Percentiles rank a stretch among this genome's conserved stretches.
Evolutionary conservation across 2,329 filamentous ascomycete species (phyloP).

Genomic region (Laburnicola sp.): DNA sequence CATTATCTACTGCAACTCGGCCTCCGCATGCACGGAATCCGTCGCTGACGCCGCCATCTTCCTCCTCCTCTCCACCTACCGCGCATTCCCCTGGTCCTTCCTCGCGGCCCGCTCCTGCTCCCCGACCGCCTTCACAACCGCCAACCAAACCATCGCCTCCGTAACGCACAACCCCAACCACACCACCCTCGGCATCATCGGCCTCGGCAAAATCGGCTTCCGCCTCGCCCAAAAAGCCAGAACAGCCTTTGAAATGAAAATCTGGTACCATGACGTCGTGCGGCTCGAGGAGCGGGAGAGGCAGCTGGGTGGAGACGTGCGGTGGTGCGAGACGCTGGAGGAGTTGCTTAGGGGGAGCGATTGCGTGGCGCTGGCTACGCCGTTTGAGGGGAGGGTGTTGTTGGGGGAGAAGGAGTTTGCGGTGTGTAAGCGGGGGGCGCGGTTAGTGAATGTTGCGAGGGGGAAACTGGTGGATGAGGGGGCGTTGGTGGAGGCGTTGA

Average conservation of each 20-base stretch:
- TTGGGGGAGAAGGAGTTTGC: slow-evolving; percentile 15
- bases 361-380: slow-evolving; percentile 41
- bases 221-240: slow-evolving; percentile 33
- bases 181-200: slow-evolving; percentile 39
- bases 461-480: slow-evolving; percentile 43
- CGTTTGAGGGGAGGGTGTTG: slow-evolving; percentile 28
- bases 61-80: slow-evolving; percentile 70
- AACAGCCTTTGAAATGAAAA: slow-evolving; percentile 38
- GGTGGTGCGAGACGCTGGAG: slow-evolving; percentile 31
- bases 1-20: slow-evolving; percentile 73
- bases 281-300: slow-evolving; percentile 17
- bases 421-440: slow-evolving; percentile 28
- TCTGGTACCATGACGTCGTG: slow-evolving; percentile 36
- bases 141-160: slow-evolving; percentile 62
- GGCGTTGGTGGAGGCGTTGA: slow-evolving; percentile 40
- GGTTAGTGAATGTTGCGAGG: slow-evolving; percentile 44
- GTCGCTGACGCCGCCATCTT: slow-evolving; percentile 74
- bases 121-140: slow-evolving; percentile 56
- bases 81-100: slow-evolving; percentile 66
- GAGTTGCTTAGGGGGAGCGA: slow-evolving; percentile 32
- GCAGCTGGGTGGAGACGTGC: slow-evolving; percentile 28
- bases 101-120: slow-evolving; percentile 56
- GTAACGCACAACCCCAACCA: slow-evolving; percentile 44
- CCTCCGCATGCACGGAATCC: slow-evolving; percentile 69
- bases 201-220: slow-evolving; percentile 43